phyloP scores from a whole-genome alignment of 768 basidiomycete genomes.

The Strobilomyces dryophilus region DNA sequence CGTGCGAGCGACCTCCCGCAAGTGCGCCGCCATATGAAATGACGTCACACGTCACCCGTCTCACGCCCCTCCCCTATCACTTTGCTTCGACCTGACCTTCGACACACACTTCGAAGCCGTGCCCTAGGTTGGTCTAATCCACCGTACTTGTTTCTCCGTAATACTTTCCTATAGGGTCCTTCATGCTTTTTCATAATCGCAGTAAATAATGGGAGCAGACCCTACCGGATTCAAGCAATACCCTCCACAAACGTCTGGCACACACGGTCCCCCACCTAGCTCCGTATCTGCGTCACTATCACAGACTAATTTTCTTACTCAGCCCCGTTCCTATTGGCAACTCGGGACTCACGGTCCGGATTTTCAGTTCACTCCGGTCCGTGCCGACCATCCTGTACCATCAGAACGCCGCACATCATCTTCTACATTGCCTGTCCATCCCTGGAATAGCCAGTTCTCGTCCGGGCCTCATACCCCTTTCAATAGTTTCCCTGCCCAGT shows the following conservation, averaged over 20 bases:
- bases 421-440: constrained; percentile 23
- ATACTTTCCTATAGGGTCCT: neutral
- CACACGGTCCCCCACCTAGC: neutral
- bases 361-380: neutral
- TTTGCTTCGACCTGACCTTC: too few species aligned
- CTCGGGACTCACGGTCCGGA: neutral
- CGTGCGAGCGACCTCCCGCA: too few species aligned
- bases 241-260: neutral
- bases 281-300: neutral
- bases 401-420: neutral
- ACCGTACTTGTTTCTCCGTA: neutral
- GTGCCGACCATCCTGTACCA: neutral
- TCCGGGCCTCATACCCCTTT: constrained; percentile 33
- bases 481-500: constrained; percentile 40
- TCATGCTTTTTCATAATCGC: neutral
- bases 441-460: constrained; percentile 19
- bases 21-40: too few species aligned
- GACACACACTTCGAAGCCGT: too few species aligned
- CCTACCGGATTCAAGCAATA: neutral
- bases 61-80: too few species aligned
- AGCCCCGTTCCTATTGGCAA: neutral
- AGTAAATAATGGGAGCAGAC: neutral
- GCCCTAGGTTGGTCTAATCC: neutral
- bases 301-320: neutral
- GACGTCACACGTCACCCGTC: too few species aligned